Conservation (phyloP, 768 basidiomycete species). For the Amanita fuliginea region DNA sequence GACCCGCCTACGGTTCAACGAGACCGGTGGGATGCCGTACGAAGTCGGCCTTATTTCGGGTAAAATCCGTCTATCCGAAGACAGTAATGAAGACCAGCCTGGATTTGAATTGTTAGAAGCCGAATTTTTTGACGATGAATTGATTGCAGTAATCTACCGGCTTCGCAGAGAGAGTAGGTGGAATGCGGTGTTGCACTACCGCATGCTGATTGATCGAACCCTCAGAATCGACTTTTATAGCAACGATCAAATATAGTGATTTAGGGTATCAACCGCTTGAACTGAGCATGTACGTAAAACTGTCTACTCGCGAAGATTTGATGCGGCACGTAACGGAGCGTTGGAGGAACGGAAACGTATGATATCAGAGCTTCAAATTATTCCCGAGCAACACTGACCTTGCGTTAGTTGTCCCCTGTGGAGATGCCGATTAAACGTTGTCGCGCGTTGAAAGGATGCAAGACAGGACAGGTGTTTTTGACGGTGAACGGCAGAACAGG, state of each 20-base stretch:
- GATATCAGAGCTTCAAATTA: slow-evolving; percentile 18
- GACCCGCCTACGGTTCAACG: slow-evolving; percentile 5
- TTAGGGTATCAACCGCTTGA: slow-evolving; percentile 47
- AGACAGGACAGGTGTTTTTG: slow-evolving; percentile 40
- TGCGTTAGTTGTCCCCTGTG: slow-evolving; percentile 36
- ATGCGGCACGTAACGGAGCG: slow-evolving; percentile 43
- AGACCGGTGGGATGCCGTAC: not conserved
- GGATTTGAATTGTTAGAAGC: slow-evolving; percentile 49
- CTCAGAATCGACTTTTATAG: slow-evolving; percentile 47
- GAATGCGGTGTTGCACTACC: slow-evolving; percentile 13
- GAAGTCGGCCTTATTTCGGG: slow-evolving; percentile 7
- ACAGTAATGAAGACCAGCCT: slow-evolving; percentile 14
- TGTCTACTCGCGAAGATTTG: slow-evolving; percentile 53
- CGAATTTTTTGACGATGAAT: slow-evolving; percentile 75
- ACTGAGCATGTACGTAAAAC: slow-evolving; percentile 38
- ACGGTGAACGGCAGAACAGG: slow-evolving; percentile 68
- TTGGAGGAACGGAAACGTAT: slow-evolving; percentile 57
- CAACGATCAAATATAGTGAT: slow-evolving; percentile 50
- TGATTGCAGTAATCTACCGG: slow-evolving; percentile 54
- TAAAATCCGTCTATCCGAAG: slow-evolving; percentile 48
- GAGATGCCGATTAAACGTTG: slow-evolving; percentile 44
- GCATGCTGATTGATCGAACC: slow-evolving; percentile 21
- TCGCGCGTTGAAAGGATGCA: slow-evolving; percentile 43
- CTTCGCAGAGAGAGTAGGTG: slow-evolving; percentile 38
- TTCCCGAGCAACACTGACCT: slow-evolving; percentile 17